Evolutionary conservation across 345 rosid genomes (phyloP), one percentile per base, ranked within the genome.

Genomic region (Litchi chinensis): DNA sequence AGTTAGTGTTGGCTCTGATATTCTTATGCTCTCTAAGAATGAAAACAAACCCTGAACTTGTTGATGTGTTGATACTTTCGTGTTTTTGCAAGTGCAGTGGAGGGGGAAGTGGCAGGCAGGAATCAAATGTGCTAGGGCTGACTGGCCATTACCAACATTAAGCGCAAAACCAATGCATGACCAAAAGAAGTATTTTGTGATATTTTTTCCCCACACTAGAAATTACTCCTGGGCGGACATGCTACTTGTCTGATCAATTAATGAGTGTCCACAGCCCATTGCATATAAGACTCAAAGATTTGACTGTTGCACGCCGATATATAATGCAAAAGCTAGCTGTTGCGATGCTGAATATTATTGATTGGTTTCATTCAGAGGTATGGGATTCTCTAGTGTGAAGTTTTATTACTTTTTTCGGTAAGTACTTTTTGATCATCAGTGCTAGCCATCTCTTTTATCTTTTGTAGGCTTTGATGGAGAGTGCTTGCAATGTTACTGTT

Each of bases 51-150:
- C 73, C 64, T 68, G 75, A 57, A 75, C 75, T 62, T 81, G 64
- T 76, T 73, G 50, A 72, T 68, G 24, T 60, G 39, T 76, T 78
- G 60, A 52, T 70, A 37, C 26, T 46, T 39, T 74, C 50, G 39
- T 85, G 6, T 78, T 70, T 72, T 74, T 74, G 77, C 86, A 81
- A 85, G 77, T 85, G 67, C 76, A 96, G 98, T 96, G 98, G 99
- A 91, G 99, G 86, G 99, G 98, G 43, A 93, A 84, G 89, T 97
- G 99, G 99, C 95, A 92, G n/a, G n/a, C n/a, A n/a, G n/a, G n/a
- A n/a, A n/a, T n/a, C n/a, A n/a, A 41, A 85, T 97, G 99, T 77
- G 94, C 93, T 54, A 93, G 90, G 81, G 93, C 94, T 12, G 98
- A 94, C 88, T 92, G 98, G 90, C 98, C 99, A 21, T 78, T 97